Percentiles rank a stretch among this genome's conserved stretches.
Evolutionary conservation across 345 rosid genomes (phyloP).

Genomic region (Aegle marmelos): DNA sequence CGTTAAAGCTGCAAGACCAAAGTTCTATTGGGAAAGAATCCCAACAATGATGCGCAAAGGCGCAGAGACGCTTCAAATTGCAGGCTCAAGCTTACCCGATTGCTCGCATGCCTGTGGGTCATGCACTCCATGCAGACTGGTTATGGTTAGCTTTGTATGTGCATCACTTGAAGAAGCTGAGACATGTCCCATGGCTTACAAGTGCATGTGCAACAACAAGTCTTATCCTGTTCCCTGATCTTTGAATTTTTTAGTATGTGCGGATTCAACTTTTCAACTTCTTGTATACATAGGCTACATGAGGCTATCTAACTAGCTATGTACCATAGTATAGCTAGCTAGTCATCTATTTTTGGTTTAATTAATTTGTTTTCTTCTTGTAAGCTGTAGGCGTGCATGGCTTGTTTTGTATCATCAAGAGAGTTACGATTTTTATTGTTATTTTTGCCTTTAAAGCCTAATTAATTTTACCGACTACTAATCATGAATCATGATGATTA

Average conservation of each 20-base stretch:
- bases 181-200: slow-evolving; percentile 96
- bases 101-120: slow-evolving; percentile 95
- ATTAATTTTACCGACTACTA: neutral
- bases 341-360: neutral
- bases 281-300: neutral
- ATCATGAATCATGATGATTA: neutral
- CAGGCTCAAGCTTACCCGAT: slow-evolving; percentile 85
- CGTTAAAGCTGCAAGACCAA: neutral
- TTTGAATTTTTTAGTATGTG: too few species aligned
- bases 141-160: slow-evolving; percentile 91
- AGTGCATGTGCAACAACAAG: slow-evolving; percentile 87
- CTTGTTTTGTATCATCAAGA: neutral
- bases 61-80: slow-evolving; percentile 61
- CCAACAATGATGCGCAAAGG: slow-evolving; percentile 26
- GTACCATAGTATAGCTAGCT: too few species aligned
- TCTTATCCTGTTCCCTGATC: slow-evolving; percentile 81
- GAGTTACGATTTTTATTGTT: neutral
- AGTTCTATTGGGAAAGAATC: slow-evolving; percentile 20
- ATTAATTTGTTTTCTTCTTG: neutral
- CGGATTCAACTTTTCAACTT: neutral
- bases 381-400: neutral
- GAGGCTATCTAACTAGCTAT: too few species aligned
- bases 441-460: neutral
- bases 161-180: slow-evolving; percentile 84
- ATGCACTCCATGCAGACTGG: slow-evolving; percentile 82